Evolutionary conservation across 371 early-diverging fungal species (phyloP).

Genomic region (Cokeromyces recurvatus): DNA sequence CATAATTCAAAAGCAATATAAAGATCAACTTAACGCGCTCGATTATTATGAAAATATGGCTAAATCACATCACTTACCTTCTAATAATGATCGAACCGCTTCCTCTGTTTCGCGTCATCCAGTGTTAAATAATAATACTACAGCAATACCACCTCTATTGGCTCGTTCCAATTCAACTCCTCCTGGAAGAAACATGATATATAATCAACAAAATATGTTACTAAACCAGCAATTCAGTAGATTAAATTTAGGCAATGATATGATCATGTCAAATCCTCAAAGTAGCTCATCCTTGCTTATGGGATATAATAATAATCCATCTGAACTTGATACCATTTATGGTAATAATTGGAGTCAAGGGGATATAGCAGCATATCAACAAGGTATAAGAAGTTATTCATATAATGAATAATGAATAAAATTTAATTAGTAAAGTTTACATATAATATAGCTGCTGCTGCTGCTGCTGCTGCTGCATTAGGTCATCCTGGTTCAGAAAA

Average conservation of each 20-base stretch:
- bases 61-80: no score
- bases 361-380: slow-evolving; percentile 22
- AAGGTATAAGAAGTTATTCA: slow-evolving; percentile 6
- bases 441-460: slow-evolving; percentile 18
- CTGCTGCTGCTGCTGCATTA: slow-evolving; percentile 23
- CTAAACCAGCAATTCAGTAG: no score
- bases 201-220: slow-evolving; percentile 24
- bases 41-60: slow-evolving; percentile 25
- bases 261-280: no score
- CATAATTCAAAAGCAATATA: slow-evolving; percentile 27
- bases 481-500: slow-evolving; percentile 28
- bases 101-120: no score
- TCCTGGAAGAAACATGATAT: slow-evolving; percentile 27
- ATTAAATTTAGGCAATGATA: no score
- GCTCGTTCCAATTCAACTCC: slow-evolving; percentile 47
- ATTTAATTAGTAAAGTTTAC: not conserved
- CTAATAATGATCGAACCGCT: no score
- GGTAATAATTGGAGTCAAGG: slow-evolving; percentile 23
- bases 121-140: no score
- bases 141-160: slow-evolving; percentile 39
- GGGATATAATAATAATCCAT: not conserved
- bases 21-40: slow-evolving; percentile 23
- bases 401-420: no score
- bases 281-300: no score
- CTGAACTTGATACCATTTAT: slow-evolving; percentile 11